Percentiles rank a stretch among this genome's conserved stretches.
These are phyloP conservation scores for Lasiodiplodia gonubiensis DNA, from an alignment of 2,329 filamentous ascomycete species.

Conservation along the genomic window DNA sequence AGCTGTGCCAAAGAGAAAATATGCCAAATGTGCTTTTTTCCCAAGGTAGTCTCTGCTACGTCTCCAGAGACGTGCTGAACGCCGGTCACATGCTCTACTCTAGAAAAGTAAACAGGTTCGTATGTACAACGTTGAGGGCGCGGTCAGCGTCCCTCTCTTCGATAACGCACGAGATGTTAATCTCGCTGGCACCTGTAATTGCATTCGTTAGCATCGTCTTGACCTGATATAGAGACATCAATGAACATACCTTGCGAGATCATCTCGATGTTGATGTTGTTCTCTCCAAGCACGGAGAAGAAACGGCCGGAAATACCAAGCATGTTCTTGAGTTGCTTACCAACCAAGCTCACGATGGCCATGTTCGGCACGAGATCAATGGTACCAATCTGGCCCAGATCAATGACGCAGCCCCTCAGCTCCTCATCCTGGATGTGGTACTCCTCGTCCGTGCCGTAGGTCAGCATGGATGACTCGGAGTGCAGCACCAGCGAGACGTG, in stretches of 20 bases:
- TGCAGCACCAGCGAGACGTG: slow-evolving; percentile 98
- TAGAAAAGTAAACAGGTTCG: slow-evolving; percentile 93
- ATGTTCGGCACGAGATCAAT: slow-evolving; percentile 90
- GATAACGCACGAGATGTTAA: slow-evolving; percentile 98
- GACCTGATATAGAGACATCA: slow-evolving; percentile 33
- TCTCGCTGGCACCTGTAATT: slow-evolving; percentile 88
- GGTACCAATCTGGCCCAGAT: slow-evolving; percentile 80
- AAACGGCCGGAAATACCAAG: slow-evolving; percentile 87
- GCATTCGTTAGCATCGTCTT: not conserved
- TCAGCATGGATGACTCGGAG: slow-evolving; percentile 67
- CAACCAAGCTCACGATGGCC: slow-evolving; percentile 94
- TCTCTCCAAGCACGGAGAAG: slow-evolving; percentile 92
- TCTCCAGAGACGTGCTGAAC: slow-evolving; percentile 2
- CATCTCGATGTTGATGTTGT: slow-evolving; percentile 98
- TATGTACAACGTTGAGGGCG: slow-evolving; percentile 95
- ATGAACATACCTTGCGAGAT: slow-evolving; percentile 84
- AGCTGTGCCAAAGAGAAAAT: slow-evolving; percentile 5
- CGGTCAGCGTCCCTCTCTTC: slow-evolving; percentile 88
- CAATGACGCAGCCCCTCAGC: slow-evolving; percentile 62
- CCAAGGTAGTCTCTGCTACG: not conserved
- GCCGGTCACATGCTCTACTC: slow-evolving; percentile 57
- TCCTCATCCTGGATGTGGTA: slow-evolving; percentile 55
- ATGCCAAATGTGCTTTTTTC: slow-evolving; percentile 14
- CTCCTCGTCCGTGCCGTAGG: slow-evolving; percentile 47
- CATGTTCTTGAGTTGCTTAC: slow-evolving; percentile 98